Percentiles rank a stretch among this genome's conserved stretches.
phyloP scores from a whole-genome alignment of 2,329 filamentous ascomycete genomes.

The Colletotrichum brevisporum region DNA sequence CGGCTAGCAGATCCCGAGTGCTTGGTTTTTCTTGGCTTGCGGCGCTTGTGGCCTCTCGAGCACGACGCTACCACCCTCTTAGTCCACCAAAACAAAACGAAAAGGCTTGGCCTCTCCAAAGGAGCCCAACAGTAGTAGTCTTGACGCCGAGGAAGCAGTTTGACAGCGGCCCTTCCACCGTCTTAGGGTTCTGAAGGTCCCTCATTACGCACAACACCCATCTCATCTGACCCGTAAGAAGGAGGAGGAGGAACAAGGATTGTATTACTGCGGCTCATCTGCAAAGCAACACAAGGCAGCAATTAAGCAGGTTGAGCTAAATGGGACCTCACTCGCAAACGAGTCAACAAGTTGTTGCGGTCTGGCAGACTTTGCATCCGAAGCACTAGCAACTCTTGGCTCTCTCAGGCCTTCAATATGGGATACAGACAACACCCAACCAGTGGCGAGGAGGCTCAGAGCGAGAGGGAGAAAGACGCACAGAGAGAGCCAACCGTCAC shows the following conservation, averaged over 20 bases:
- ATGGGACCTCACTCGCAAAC: slow-evolving; percentile 17
- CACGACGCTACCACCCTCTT: not conserved
- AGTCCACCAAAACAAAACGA: not conserved
- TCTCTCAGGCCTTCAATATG: slow-evolving; percentile 13
- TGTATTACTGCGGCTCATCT: slow-evolving; percentile 8
- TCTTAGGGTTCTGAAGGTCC: slow-evolving; percentile 14
- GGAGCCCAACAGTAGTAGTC: not conserved
- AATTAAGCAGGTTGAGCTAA: too few species aligned
- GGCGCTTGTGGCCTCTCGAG: slow-evolving; percentile 10
- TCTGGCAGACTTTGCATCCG: slow-evolving; percentile 29
- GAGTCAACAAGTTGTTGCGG: not conserved
- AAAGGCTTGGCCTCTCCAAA: slow-evolving; percentile 5
- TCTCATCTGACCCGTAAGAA: slow-evolving; percentile 13
- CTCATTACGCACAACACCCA: too few species aligned
- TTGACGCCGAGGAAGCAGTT: slow-evolving; percentile 3
- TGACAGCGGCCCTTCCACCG: slow-evolving; percentile 29
- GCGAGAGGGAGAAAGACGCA: not conserved
- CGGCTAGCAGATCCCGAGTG: slow-evolving; percentile 33
- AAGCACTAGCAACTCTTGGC: slow-evolving; percentile 31
- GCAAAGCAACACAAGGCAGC: too few species aligned
- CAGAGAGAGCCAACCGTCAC: not conserved
- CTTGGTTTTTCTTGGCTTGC: slow-evolving; percentile 24
- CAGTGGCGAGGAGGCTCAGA: slow-evolving; percentile 11
- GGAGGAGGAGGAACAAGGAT: slow-evolving; percentile 3
- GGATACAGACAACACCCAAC: not conserved